Base-by-base conservation (phyloP, 179 eudicot genomes). In the Silene coronaria region DNA sequence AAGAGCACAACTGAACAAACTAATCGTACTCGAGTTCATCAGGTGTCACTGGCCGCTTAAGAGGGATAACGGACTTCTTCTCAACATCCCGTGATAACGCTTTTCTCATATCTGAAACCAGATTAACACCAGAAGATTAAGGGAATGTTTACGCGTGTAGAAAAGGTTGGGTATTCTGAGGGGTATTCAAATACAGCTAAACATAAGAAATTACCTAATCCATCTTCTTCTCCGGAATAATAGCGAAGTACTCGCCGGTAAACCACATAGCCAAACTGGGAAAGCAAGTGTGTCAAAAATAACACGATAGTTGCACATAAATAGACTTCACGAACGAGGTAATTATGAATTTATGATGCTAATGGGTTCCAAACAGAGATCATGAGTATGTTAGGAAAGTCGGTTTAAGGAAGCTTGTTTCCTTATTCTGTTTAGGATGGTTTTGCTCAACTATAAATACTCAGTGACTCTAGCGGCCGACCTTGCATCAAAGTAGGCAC, bases 161-260 rank as follows among this genome's bases (percentile, higher is more conserved):
- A 24, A 74, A 74, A 14, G 11, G 11, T 8, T 7, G 21, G 22
- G 22, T 19, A 71, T 22, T 16, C 16, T 27, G 17, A 8, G 7
- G 34, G 53, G 55, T 58, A 14, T 75, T 21, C 27, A 74, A 51
- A 7, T 24, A 7, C 42, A 58, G 57, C 21, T 30, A 38, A 32
- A 26, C 45, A 14, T 24, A 67, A 23, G 22, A 28, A 42, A 16
- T 70, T 85, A 89, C 98, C 98, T 84, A 94, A 84, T 32, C 97
- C 98, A 85, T 92, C 98, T 83, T 94, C 98, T 86, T 94, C 98
- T 51, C 97, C 98, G 17, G 98, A 94, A 81, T 94, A 94, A 84
- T 94, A 94, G 4, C 94, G 98, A 68, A 92, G 85, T 16, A 91
- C 98, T 63, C 96, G 87, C 77, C 98, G 88, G 79, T 94, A 94